Conservation (phyloP, 169 alveolate species). For the Plasmodium gonderi region DNA sequence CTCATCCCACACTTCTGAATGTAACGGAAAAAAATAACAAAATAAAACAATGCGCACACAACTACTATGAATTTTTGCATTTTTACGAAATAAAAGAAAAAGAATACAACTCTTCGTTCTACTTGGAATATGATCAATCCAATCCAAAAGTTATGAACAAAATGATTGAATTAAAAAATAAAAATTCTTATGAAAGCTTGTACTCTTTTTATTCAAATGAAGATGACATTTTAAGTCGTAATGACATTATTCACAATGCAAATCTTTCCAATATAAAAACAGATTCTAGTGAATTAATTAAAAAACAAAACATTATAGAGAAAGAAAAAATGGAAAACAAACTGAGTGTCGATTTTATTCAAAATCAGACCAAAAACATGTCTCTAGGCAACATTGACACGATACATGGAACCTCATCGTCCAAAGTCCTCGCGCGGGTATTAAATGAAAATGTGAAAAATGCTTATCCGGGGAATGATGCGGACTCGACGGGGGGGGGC, state of each 20-base stretch:
- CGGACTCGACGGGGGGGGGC: too few relatives aligned
- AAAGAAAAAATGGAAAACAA: neutral
- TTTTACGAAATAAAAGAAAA: conserved; percentile 29
- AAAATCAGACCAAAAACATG: neutral
- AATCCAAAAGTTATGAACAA: neutral
- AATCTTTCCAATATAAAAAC: neutral
- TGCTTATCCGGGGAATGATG: neutral
- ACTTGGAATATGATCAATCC: conserved; percentile 18
- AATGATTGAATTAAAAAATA: conserved; percentile 12
- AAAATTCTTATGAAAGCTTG: neutral
- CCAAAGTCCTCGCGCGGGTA: neutral
- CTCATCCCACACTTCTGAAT: neutral
- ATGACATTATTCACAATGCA: neutral
- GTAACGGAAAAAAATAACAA: neutral
- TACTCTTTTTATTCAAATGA: conserved; percentile 1
- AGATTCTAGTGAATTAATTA: neutral
- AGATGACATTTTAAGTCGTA: neutral
- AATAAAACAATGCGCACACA: conserved; percentile 21
- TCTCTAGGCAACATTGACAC: neutral
- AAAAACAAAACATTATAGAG: neutral
- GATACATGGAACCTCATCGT: neutral
- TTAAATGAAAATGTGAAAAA: neutral
- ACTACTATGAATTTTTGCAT: conserved; percentile 29
- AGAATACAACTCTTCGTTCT: conserved; percentile 2
- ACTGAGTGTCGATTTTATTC: neutral